Conservation (phyloP, 345 rosid species). For the Lumnitzera racemosa region DNA sequence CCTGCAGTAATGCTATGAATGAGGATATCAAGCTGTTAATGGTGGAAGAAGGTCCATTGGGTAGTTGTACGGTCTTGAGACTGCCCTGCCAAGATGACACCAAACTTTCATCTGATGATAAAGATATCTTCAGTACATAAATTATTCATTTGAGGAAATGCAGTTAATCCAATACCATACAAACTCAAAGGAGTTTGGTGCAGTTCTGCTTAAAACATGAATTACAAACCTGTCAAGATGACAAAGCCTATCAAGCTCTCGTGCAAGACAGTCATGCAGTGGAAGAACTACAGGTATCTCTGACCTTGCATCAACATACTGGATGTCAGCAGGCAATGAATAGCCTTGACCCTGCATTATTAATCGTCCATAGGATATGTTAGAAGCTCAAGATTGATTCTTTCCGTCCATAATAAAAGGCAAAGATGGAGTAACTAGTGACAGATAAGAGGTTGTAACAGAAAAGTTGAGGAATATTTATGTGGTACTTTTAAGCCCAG, state of each 20-base stretch:
- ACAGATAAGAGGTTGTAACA: too few species aligned
- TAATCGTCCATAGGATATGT: slow-evolving; percentile 1
- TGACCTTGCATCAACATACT: slow-evolving; percentile 86
- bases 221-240: slow-evolving; percentile 60
- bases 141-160: background rate
- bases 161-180: background rate
- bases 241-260: slow-evolving; percentile 64
- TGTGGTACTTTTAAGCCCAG: too few species aligned
- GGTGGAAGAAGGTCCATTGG: slow-evolving; percentile 31
- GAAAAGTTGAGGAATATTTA: too few species aligned
- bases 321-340: slow-evolving; percentile 93
- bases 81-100: slow-evolving; percentile 75
- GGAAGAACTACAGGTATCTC: slow-evolving; percentile 72
- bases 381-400: background rate
- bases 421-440: too few species aligned
- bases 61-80: slow-evolving; percentile 48
- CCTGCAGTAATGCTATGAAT: slow-evolving; percentile 78
- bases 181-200: background rate
- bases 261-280: slow-evolving; percentile 74
- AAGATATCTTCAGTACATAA: background rate
- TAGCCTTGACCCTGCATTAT: slow-evolving; percentile 78
- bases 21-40: slow-evolving; percentile 84
- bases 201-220: background rate
- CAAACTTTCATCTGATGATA: slow-evolving; percentile 4
- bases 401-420: background rate